A percentile compares a stretch with the other conserved stretches of the same genome.
phyloP scores from a whole-genome alignment of 2,329 filamentous ascomycete species.

The Fusarium equiseti region DNA sequence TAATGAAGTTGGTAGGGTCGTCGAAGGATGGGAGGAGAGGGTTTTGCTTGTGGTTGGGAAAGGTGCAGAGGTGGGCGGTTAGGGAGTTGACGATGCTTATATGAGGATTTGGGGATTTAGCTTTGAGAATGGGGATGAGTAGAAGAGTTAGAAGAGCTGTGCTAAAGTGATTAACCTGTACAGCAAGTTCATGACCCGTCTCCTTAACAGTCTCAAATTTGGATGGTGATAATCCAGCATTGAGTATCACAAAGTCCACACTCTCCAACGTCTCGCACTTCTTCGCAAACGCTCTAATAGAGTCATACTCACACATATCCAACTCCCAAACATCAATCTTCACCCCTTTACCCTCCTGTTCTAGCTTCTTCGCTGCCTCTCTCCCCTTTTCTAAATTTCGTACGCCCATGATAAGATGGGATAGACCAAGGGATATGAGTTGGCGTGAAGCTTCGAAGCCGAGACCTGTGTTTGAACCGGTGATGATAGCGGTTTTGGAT shows the following conservation, averaged over 20 bases:
- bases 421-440: constrained; percentile 35
- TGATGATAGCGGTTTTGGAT: constrained; percentile 41
- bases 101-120: constrained; percentile 17
- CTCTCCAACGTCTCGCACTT: constrained; percentile 29
- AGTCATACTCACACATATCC: constrained; percentile 47
- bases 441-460: constrained; percentile 45
- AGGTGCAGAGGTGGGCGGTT: constrained; percentile 44
- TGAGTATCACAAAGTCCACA: constrained; percentile 50
- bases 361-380: constrained; percentile 25
- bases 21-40: constrained; percentile 50
- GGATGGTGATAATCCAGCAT: constrained; percentile 48
- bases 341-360: background rate
- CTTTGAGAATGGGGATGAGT: constrained; percentile 42
- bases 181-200: constrained; percentile 48
- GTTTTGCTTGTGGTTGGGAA: constrained; percentile 41
- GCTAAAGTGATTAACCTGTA: constrained; percentile 53
- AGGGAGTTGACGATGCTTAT: constrained; percentile 51
- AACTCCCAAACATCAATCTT: constrained; percentile 44
- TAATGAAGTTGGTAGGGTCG: constrained; percentile 38
- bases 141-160: constrained; percentile 48
- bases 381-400: constrained; percentile 32
- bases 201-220: constrained; percentile 29
- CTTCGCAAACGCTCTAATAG: constrained; percentile 35
- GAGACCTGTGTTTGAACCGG: constrained; percentile 46
- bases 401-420: constrained; percentile 35